phyloP scores from a whole-genome alignment of 768 basidiomycete species.

The Boletus huronensis region DNA sequence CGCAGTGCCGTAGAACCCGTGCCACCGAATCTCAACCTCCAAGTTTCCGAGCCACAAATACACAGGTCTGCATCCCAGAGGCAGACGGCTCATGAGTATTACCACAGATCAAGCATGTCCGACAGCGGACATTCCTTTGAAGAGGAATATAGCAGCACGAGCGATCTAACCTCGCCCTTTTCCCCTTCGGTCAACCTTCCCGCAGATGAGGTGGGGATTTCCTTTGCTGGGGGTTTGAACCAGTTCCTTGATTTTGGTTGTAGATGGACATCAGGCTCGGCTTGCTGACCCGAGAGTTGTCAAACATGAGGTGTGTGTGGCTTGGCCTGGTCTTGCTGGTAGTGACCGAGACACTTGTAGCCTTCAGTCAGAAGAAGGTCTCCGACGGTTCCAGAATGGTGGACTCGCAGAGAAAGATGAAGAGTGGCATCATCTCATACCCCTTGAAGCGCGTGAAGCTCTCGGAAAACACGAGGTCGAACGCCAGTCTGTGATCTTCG shows the following conservation, averaged over 20 bases:
- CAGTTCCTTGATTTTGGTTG: constrained; percentile 8
- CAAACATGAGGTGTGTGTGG: constrained; percentile 41
- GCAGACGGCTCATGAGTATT: constrained; percentile 26
- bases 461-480: constrained; percentile 77
- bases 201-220: constrained; percentile 35
- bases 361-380: constrained; percentile 57
- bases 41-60: constrained; percentile 47
- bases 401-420: constrained; percentile 63
- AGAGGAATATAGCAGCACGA: constrained; percentile 14
- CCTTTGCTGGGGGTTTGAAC: constrained; percentile 23
- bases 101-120: constrained; percentile 40
- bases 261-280: constrained; percentile 28
- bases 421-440: constrained; percentile 82
- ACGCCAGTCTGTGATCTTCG: constrained; percentile 84
- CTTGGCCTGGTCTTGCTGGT: neutral
- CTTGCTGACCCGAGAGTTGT: constrained; percentile 33
- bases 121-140: constrained; percentile 30
- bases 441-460: constrained; percentile 62
- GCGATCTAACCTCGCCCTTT: constrained; percentile 31
- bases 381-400: constrained; percentile 66
- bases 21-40: constrained; percentile 35
- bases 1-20: constrained; percentile 35
- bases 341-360: constrained; percentile 34
- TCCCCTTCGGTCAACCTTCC: constrained; percentile 36
- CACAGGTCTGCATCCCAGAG: constrained; percentile 44